A percentile compares a stretch with the other conserved stretches of the same genome.
These are phyloP conservation scores for Pseudogymnoascus sp. DNA, from an alignment of 2,329 filamentous ascomycete species.

Conservation along the genomic window DNA sequence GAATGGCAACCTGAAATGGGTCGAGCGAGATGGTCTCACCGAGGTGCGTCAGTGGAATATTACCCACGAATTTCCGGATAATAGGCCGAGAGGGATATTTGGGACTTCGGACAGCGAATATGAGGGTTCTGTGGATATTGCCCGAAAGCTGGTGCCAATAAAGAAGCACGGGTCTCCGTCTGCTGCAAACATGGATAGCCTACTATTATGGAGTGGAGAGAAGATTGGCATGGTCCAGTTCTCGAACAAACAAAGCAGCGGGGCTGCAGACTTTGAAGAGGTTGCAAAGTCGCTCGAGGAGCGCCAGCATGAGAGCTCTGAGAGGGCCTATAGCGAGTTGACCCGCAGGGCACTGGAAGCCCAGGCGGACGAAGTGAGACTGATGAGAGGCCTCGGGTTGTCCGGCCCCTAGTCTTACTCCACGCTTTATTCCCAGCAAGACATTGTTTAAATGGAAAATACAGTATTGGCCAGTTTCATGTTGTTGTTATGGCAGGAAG, in stretches of 20 bases:
- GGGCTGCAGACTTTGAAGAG: constrained; percentile 44
- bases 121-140: constrained; percentile 57
- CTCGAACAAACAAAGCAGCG: constrained; percentile 43
- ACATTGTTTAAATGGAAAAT: background rate
- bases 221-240: constrained; percentile 67
- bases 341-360: constrained; percentile 69
- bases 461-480: background rate
- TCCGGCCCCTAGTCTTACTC: background rate
- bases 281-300: constrained; percentile 35
- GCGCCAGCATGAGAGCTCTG: constrained; percentile 44
- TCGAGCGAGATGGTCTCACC: constrained; percentile 72
- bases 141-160: constrained; percentile 62
- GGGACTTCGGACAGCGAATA: constrained; percentile 35
- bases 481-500: background rate
- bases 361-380: constrained; percentile 72
- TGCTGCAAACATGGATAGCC: constrained; percentile 51
- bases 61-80: constrained; percentile 44
- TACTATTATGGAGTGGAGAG: constrained; percentile 85
- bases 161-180: constrained; percentile 31
- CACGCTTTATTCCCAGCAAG: background rate
- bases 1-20: constrained; percentile 79
- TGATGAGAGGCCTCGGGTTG: constrained; percentile 60
- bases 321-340: constrained; percentile 54
- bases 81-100: constrained; percentile 41
- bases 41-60: constrained; percentile 49